Evolutionary conservation across 371 early-diverging fungal species (phyloP), one percentile per base, ranked within the genome.

Genomic region (Syncephalastrum racemosum): DNA sequence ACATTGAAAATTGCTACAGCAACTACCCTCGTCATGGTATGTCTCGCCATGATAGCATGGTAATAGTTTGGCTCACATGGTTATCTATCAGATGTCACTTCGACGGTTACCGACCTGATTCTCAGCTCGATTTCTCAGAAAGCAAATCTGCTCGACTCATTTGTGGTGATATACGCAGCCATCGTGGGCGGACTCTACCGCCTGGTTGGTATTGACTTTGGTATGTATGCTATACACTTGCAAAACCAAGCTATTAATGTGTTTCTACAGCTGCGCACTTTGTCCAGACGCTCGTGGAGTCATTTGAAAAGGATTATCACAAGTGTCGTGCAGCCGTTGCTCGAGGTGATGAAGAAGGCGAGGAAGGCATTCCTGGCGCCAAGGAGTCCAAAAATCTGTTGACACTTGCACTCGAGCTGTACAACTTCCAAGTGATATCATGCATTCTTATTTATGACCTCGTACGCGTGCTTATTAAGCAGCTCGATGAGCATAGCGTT

Each of bases 341-440:
- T 6, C 62, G 54, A 15, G 70, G 73, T 20, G 67, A 70, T 58
- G 61, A 64, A 53, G 64, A 64, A 60, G 76, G 79, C 43, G 70
- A 73, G 36, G 75, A 75, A 62, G 75, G 70, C 40, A 69, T 68
- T 8, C 62, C 69, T 7, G 82, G 80, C 2, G 77, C 80, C 49
- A 89, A 85, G 68, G 86, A 86, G 52, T 84, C 88, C 58, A 85
- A 79, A 20, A 96, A 96, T 62, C 62, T 96, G 58, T 76, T 91
- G 42, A 89, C 90, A 7, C 76, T 96, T 45, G 73, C 91, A 24
- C 80, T 93, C 4, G 36, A 90, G 60, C 69, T 96, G 46, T 97
- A 97, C 80, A 92, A 94, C 69, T 94, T 96, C 67, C 84, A 90
- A 57, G 91, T 92, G 16, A 65, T 97, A 31, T 83, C 94, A 14